Evolutionary conservation across 2,329 filamentous ascomycete species (phyloP).

Genomic region (Shiraia sp.): DNA sequence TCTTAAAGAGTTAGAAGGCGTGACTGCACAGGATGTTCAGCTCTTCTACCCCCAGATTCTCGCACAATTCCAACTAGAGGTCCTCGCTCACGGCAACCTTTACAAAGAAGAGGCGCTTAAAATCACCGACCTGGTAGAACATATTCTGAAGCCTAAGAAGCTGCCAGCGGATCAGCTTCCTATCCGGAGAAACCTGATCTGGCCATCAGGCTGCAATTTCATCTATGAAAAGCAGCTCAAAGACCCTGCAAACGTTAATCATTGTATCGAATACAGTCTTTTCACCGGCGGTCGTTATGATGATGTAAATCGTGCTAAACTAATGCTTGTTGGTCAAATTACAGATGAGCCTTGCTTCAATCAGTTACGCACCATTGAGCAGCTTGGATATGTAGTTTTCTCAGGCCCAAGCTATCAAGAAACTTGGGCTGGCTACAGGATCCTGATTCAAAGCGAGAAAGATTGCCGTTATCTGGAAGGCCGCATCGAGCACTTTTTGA

Average conservation of each 20-base stretch:
- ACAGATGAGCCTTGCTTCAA: constrained; percentile 93
- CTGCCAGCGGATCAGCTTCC: constrained; percentile 81
- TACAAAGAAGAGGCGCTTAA: constrained; percentile 91
- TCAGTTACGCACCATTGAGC: constrained; percentile 92
- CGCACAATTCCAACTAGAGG: constrained; percentile 82
- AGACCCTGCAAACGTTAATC: constrained; percentile 80
- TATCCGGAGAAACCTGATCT: constrained; percentile 73
- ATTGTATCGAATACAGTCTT: constrained; percentile 56
- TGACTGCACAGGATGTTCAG: constrained; percentile 75
- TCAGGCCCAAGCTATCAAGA: constrained; percentile 75
- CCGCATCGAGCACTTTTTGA: constrained; percentile 84
- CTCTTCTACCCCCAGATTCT: constrained; percentile 80
- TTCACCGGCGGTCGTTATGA: constrained; percentile 57
- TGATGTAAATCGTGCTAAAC: constrained; percentile 71
- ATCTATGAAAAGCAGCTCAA: constrained; percentile 79
- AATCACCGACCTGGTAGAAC: constrained; percentile 81
- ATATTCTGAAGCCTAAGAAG: constrained; percentile 71
- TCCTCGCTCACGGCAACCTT: constrained; percentile 87
- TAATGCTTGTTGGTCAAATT: constrained; percentile 84
- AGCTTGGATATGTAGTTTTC: constrained; percentile 95
- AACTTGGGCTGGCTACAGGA: constrained; percentile 76
- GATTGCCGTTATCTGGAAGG: constrained; percentile 81
- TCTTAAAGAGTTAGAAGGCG: constrained; percentile 71
- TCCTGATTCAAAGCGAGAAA: constrained; percentile 92
- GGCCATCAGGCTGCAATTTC: constrained; percentile 80